These are phyloP conservation scores for Jackrogersella multiformis DNA, from an alignment of 495 filamentous ascomycete genomes.

Conservation along the genomic window DNA sequence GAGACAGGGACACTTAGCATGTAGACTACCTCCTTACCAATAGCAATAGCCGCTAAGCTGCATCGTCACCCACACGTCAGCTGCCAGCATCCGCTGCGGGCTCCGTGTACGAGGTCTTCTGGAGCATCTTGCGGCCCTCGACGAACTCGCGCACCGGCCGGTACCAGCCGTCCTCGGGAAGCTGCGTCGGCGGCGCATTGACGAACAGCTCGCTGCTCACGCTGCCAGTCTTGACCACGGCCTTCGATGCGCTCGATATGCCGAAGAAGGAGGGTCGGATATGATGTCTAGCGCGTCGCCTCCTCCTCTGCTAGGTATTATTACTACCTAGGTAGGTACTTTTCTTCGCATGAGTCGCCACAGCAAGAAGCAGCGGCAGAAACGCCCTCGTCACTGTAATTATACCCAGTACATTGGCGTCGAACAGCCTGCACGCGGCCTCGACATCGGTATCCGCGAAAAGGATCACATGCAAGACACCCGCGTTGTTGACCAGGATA, in stretches of 20 bases:
- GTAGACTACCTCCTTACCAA: too few relatives aligned
- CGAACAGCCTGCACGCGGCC: conserved; percentile 57
- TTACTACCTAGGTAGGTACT: too few relatives aligned
- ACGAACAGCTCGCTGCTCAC: conserved; percentile 35
- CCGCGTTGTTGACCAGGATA: conserved; percentile 67
- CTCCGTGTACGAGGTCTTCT: conserved; percentile 2
- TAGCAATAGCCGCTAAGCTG: too few relatives aligned
- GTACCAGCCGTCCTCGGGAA: conserved; percentile 42
- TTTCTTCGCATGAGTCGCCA: conserved; percentile 38
- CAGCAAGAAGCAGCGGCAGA: conserved; percentile 57
- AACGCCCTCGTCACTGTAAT: conserved; percentile 64
- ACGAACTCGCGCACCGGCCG: conserved; percentile 37
- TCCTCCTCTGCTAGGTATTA: background rate
- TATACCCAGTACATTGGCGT: conserved; percentile 64
- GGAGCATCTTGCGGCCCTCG: conserved; percentile 37
- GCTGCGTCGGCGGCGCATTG: conserved; percentile 30
- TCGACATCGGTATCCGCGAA: conserved; percentile 59
- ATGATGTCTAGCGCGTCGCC: conserved; percentile 54
- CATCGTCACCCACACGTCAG: too few relatives aligned
- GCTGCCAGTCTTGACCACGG: conserved; percentile 48
- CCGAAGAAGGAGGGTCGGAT: conserved; percentile 48
- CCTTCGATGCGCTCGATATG: conserved; percentile 65
- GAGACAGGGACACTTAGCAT: too few relatives aligned
- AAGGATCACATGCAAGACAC: conserved; percentile 52
- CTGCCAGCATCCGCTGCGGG: conserved; percentile 34